Base-by-base conservation (phyloP, 2,329 filamentous ascomycete species). In the Trichoderma sp. region DNA sequence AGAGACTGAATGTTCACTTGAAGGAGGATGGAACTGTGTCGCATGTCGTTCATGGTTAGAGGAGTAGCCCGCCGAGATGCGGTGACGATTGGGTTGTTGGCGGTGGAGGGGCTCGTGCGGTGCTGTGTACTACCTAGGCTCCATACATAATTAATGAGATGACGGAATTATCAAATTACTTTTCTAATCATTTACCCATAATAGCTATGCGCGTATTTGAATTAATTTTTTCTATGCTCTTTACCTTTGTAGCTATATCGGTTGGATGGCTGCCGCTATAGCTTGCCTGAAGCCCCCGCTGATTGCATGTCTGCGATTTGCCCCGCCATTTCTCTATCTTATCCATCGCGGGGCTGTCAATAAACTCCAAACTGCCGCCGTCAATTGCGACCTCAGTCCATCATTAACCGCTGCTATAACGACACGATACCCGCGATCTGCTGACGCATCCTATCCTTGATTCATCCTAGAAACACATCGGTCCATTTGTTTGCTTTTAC, bases 1-100 rank as follows among this genome's bases (percentile, higher is more conserved):
- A 85, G 68, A 81, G 88, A 53, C 80, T 91, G 71, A 90, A 90
- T 70, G 82, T 91, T 27, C 83, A 88, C 72, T 75, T 90, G 64
- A 84, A 84, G 69, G 85, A 89, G 35, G 86, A 89, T 69, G 88
- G 88, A 60, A 88, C 84, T 16, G 86, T 90, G 56, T 83, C 84
- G 67, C 86, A 88, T 71, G 87, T 90, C 68, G 76, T 82, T 71
- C 85, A 88, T 73, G 86, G 86, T 27, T 88, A 78, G 29, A 33
- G 7, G 27, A 16, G 13, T 19, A 40, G 37, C 4, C 16, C 37
- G 37, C 3, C 4, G 29, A 33, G 21, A 53, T 47, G 63, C 19
- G 13, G 52, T 0, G 35, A 5, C 8, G 10, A 27, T 1, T 1
- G 19, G 16, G 2, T n/a, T 40, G 35, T 40, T 40, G 11, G 14